Base-by-base conservation (phyloP, 2,329 filamentous ascomycete species). In the Cladophialophora immunda region DNA sequence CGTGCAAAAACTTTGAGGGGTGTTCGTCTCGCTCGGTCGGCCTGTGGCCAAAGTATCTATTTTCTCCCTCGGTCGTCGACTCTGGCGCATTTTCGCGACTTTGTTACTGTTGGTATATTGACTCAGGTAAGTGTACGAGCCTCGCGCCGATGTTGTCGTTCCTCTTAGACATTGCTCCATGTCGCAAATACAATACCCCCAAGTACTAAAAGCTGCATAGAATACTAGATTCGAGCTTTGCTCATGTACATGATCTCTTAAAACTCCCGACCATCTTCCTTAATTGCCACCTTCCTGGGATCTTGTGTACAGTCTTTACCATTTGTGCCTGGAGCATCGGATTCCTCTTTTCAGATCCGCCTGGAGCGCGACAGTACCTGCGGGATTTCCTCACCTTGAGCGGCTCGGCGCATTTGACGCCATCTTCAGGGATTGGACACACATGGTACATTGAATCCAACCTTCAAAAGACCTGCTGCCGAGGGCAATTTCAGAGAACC, bases 1-100 rank as follows among this genome's bases (percentile, higher is more conserved):
- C 68, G 63, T 68, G 45, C 65, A 60, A 61, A 61, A 25, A 62
- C 32, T 57, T 27, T 66, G 45, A 57, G 47, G 32, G 41, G 55
- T 15, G 41, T 50, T 55, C 36, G 56, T 58, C 36, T 58, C 38
- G 56, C 38, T 27, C 55, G 38, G 59, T 60, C 58, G 58, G 53
- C 61, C 57, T 62, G 17, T 62, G 34, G 32, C 54, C 61, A 45
- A 63, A 53, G 58, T 36, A 38, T 45, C 53, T 58, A 41, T 32
- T 63, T 62, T 56, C 52, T 59, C n/a, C 62, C 58, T 63, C 62
- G 62, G 58, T 34, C 54, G 47, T 62, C 50, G 47, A 63, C 34
- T n/a, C 19, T 41, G 25, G 45, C 56, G 57, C 53, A 58, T 47
- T 60, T 41, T 59, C 56, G 58, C 62, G 38, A 57, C 34, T 29